These are phyloP conservation scores for Aleurites moluccanus DNA, from an alignment of 441 rosid genomes.

Conservation along the genomic window DNA sequence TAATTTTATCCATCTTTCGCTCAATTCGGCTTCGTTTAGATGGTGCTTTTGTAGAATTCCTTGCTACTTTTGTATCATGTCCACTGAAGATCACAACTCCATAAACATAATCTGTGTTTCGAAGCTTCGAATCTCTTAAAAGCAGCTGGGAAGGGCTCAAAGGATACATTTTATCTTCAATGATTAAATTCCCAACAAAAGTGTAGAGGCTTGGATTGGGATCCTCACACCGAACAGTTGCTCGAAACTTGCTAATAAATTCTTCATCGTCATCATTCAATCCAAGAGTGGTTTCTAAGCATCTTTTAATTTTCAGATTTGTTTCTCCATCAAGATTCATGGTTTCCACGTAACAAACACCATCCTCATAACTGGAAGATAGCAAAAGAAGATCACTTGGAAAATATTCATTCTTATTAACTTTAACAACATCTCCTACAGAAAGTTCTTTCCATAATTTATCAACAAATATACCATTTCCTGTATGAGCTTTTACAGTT, in stretches of 20 bases:
- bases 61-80: conserved; percentile 61
- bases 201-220: conserved; percentile 75
- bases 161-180: conserved; percentile 47
- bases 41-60: conserved; percentile 66
- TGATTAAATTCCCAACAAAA: conserved; percentile 63
- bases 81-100: conserved; percentile 75
- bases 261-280: conserved; percentile 43
- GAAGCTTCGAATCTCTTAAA: conserved; percentile 70
- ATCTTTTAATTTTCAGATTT: conserved; percentile 61
- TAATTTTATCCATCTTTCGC: conserved; percentile 65
- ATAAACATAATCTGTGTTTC: conserved; percentile 63
- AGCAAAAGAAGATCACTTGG: conserved; percentile 65
- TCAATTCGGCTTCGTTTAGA: conserved; percentile 68
- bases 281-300: conserved; percentile 47
- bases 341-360: conserved; percentile 79
- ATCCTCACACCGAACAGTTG: conserved; percentile 58
- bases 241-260: conserved; percentile 38
- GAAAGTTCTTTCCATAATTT: conserved; percentile 55
- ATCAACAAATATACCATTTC: conserved; percentile 47
- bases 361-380: conserved; percentile 74
- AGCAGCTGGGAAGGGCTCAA: conserved; percentile 59
- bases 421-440: conserved; percentile 70
- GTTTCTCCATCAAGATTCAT: conserved; percentile 89
- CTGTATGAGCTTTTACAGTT: conserved; percentile 42
- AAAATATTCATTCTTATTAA: conserved; percentile 60